phyloP scores from a whole-genome alignment of 2,329 filamentous ascomycete species.

The Fusarium veterinarium region DNA sequence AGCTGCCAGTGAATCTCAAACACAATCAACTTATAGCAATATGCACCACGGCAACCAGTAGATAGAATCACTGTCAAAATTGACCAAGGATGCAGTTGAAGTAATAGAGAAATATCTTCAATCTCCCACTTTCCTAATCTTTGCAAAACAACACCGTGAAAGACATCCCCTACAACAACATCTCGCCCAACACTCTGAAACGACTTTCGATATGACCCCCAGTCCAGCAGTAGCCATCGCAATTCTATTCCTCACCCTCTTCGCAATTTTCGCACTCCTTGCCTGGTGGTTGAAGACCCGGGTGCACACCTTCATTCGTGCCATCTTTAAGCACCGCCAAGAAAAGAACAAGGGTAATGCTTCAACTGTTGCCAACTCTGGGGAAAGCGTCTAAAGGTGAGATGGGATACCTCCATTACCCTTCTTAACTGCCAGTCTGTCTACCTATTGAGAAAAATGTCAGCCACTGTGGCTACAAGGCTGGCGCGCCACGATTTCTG shows the following conservation, averaged over 20 bases:
- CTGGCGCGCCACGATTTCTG: slow-evolving; percentile 22
- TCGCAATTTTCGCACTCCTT: slow-evolving; percentile 45
- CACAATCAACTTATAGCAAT: neutral
- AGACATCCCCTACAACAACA: neutral
- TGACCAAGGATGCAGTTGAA: neutral
- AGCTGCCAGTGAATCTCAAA: slow-evolving; percentile 16
- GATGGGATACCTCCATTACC: neutral
- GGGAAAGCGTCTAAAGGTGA: slow-evolving; percentile 29
- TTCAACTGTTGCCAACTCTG: slow-evolving; percentile 22
- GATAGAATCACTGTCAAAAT: neutral
- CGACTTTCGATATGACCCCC: slow-evolving; percentile 39
- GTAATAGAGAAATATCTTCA: neutral
- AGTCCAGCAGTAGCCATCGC: slow-evolving; percentile 48
- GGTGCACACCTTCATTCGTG: slow-evolving; percentile 47
- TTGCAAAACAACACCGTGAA: neutral
- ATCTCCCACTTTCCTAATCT: neutral
- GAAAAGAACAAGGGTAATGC: slow-evolving; percentile 3
- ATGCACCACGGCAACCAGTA: slow-evolving; percentile 8
- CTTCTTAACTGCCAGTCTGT: neutral
- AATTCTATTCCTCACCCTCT: slow-evolving; percentile 48
- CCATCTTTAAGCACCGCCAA: slow-evolving; percentile 39
- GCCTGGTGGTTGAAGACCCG: slow-evolving; percentile 46
- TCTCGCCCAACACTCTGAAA: neutral
- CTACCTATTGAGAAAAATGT: neutral
- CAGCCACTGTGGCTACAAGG: slow-evolving; percentile 44